Conservation (phyloP, 305 asterid species). For the Vinca major region DNA sequence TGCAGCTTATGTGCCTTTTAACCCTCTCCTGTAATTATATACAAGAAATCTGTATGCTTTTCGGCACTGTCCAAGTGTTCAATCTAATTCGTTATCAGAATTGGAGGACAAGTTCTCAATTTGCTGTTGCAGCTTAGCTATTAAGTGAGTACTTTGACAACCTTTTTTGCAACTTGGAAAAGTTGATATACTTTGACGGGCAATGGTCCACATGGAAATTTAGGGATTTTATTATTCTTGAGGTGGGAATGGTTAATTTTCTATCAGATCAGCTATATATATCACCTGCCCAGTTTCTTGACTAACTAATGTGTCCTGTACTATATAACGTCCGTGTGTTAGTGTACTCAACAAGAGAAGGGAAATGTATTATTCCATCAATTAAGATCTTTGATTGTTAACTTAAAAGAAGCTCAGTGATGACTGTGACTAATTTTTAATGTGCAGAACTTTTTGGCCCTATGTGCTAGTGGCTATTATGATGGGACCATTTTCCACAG, state of each 20-base stretch:
- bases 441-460: slow-evolving; percentile 84
- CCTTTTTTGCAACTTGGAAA: too few species aligned
- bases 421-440: not conserved
- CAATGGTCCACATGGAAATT: not conserved
- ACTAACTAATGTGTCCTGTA: not conserved
- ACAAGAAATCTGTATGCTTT: not conserved
- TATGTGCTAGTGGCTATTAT: slow-evolving; percentile 83
- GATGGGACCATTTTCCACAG: slow-evolving; percentile 94
- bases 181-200: too few species aligned
- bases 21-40: not conserved
- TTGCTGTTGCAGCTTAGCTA: not conserved
- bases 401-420: not conserved
- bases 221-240: not conserved
- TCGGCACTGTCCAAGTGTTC: not conserved
- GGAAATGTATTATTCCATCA: too few species aligned
- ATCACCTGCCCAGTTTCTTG: not conserved
- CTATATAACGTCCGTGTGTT: not conserved
- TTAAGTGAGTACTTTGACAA: too few species aligned
- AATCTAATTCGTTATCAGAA: not conserved
- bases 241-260: not conserved
- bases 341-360: too few species aligned
- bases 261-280: not conserved
- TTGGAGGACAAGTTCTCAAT: not conserved
- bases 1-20: not conserved
- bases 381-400: not conserved